Evolutionary conservation across 139 green algal species (phyloP).

Genomic region (Chlamydomonas sp.): DNA sequence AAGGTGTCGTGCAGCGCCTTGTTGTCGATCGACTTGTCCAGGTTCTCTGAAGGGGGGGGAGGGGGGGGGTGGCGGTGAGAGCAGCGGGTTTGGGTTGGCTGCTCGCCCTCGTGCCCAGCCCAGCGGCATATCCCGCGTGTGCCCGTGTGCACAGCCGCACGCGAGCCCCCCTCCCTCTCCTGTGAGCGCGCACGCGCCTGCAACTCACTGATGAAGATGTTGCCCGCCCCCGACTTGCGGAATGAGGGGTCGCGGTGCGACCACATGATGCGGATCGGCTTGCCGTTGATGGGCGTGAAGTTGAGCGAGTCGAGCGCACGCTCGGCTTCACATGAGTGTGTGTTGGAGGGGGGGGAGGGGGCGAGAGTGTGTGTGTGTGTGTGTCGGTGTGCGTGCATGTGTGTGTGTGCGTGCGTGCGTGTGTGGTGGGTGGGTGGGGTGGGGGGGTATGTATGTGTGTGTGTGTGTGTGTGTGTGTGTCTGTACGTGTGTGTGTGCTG

Average conservation of each 20-base stretch:
- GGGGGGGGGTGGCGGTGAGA: background rate
- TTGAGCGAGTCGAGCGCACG: constrained; percentile 84
- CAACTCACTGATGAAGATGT: constrained; percentile 99
- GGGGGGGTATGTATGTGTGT: too few relatives aligned
- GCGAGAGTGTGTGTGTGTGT: too few relatives aligned
- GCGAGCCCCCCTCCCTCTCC: too few relatives aligned
- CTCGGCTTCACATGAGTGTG: constrained; percentile 60
- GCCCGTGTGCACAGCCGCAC: background rate
- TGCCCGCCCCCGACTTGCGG: constrained; percentile 73
- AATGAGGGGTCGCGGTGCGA: constrained; percentile 69
- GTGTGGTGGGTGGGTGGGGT: too few relatives aligned
- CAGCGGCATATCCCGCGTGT: background rate
- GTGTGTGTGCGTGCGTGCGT: too few relatives aligned
- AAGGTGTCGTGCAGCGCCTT: constrained; percentile 93
- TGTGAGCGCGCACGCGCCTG: too few relatives aligned
- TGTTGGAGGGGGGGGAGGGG: too few relatives aligned
- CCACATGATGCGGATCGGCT: constrained; percentile 94
- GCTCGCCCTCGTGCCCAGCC: background rate
- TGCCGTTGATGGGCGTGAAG: constrained; percentile 75
- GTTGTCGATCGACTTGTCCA: constrained; percentile 87
- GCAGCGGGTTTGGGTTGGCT: background rate
- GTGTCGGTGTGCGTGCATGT: too few relatives aligned
- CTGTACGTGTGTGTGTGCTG: too few relatives aligned
- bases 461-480: too few relatives aligned
- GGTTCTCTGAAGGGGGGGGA: constrained; percentile 50